These are phyloP conservation scores for Didymella arachidicola DNA, from an alignment of 2,329 filamentous ascomycete genomes.

Conservation along the genomic window DNA sequence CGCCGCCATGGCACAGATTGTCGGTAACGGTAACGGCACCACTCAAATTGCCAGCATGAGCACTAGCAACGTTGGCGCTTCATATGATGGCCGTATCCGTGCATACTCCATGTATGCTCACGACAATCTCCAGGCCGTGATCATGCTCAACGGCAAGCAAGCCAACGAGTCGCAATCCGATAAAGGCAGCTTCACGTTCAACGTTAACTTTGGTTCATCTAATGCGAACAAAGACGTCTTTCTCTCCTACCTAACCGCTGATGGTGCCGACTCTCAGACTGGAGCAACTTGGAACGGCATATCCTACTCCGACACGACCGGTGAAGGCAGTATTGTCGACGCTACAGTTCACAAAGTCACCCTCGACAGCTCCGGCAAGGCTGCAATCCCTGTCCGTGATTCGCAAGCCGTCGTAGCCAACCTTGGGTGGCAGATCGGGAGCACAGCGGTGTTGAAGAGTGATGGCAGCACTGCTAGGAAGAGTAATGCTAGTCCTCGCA, in stretches of 20 bases:
- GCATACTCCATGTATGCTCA: slow-evolving; percentile 58
- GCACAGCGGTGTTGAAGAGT: slow-evolving; percentile 40
- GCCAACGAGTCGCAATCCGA: slow-evolving; percentile 51
- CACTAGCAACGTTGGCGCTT: slow-evolving; percentile 40
- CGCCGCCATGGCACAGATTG: slow-evolving; percentile 60
- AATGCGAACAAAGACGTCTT: slow-evolving; percentile 55
- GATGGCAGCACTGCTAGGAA: slow-evolving; percentile 40
- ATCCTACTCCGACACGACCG: slow-evolving; percentile 53
- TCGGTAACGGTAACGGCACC: slow-evolving; percentile 57
- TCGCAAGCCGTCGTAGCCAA: slow-evolving; percentile 58
- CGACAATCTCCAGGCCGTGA: slow-evolving; percentile 52
- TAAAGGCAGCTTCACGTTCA: slow-evolving; percentile 53
- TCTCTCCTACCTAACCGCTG: slow-evolving; percentile 58
- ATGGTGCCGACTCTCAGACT: slow-evolving; percentile 54
- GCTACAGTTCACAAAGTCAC: slow-evolving; percentile 41
- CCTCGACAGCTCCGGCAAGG: slow-evolving; percentile 33
- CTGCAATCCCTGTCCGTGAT: slow-evolving; percentile 51
- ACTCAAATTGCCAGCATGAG: slow-evolving; percentile 53
- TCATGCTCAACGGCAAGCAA: slow-evolving; percentile 57
- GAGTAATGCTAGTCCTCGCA: slow-evolving; percentile 35
- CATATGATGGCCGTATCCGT: slow-evolving; percentile 54
- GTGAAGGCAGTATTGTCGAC: slow-evolving; percentile 50
- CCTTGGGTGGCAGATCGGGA: slow-evolving; percentile 52
- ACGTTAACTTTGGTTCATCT: slow-evolving; percentile 51
- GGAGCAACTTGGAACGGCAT: slow-evolving; percentile 60